phyloP scores from a whole-genome alignment of 2,329 filamentous ascomycete genomes.

The Cercospora sp. region DNA sequence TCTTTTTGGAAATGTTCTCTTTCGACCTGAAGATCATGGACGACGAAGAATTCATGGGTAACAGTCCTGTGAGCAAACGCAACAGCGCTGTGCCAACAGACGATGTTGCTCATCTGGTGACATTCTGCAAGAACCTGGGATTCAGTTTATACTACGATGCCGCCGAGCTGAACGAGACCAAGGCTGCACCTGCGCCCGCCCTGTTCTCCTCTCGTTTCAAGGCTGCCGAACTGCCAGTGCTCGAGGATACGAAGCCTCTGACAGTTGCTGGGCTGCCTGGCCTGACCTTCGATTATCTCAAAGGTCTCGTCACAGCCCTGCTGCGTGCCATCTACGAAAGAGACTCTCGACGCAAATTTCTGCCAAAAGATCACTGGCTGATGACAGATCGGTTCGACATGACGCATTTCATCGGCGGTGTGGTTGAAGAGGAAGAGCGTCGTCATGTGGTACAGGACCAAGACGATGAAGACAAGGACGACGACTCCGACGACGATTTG shows the following conservation, averaged over 20 bases:
- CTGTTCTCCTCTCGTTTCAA: constrained; percentile 10
- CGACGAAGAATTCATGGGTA: constrained; percentile 79
- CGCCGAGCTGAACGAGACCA: constrained; percentile 51
- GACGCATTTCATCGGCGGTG: constrained; percentile 77
- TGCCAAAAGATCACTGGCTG: constrained; percentile 84
- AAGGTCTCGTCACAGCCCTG: constrained; percentile 74
- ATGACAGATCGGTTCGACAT: constrained; percentile 89
- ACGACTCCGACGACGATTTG: constrained; percentile 46
- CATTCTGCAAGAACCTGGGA: constrained; percentile 85
- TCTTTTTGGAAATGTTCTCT: constrained; percentile 92
- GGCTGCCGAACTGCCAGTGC: not conserved
- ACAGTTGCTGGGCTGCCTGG: constrained; percentile 64
- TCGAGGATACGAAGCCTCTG: constrained; percentile 41
- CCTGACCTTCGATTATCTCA: constrained; percentile 75
- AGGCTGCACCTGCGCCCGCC: constrained; percentile 4
- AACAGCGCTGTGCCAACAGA: constrained; percentile 68
- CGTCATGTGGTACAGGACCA: constrained; percentile 68
- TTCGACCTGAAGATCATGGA: constrained; percentile 92
- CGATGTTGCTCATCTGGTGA: constrained; percentile 72
- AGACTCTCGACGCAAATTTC: constrained; percentile 82
- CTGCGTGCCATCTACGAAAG: constrained; percentile 88
- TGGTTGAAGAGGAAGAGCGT: constrained; percentile 82
- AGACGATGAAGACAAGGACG: constrained; percentile 59
- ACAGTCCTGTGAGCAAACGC: constrained; percentile 39
- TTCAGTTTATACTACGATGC: constrained; percentile 87